These are phyloP conservation scores for Corymbia maculata DNA, from an alignment of 345 rosid species.

Conservation along the genomic window DNA sequence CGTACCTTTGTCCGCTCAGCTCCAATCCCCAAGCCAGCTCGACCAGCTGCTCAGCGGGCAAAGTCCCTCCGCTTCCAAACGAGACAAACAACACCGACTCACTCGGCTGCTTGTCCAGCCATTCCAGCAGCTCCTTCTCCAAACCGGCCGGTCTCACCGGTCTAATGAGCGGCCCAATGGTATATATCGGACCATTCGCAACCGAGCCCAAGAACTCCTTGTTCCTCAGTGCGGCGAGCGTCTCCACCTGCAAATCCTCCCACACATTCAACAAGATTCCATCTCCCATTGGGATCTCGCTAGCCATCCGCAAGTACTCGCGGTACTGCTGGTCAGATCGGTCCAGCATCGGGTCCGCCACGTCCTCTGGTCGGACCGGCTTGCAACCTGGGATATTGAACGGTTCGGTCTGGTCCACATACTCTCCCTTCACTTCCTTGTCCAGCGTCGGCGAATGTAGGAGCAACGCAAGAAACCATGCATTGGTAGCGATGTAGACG, in stretches of 20 bases:
- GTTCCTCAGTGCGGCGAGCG: slow-evolving; percentile 26
- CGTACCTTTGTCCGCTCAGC: slow-evolving; percentile 24
- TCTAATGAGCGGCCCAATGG: slow-evolving; percentile 39
- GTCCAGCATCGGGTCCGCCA: slow-evolving; percentile 21
- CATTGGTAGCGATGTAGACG: slow-evolving; percentile 19
- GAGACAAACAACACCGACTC: slow-evolving; percentile 54
- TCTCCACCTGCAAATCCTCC: slow-evolving; percentile 38
- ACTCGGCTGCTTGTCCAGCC: slow-evolving; percentile 40
- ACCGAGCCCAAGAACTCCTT: slow-evolving; percentile 1
- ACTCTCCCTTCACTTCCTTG: slow-evolving; percentile 25
- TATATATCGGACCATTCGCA: slow-evolving; percentile 22
- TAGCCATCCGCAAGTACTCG: slow-evolving; percentile 3
- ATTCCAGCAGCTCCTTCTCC: slow-evolving; percentile 1
- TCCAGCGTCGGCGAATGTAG: slow-evolving; percentile 22
- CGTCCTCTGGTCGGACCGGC: slow-evolving; percentile 31
- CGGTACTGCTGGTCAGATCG: slow-evolving; percentile 10
- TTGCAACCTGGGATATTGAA: slow-evolving; percentile 47
- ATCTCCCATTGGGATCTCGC: slow-evolving; percentile 17
- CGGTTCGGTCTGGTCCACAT: slow-evolving; percentile 17
- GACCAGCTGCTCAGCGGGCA: slow-evolving; percentile 29
- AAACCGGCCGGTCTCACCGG: neutral
- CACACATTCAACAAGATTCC: slow-evolving; percentile 56
- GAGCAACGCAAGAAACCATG: slow-evolving; percentile 42
- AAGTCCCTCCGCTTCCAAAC: slow-evolving; percentile 66
- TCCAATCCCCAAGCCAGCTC: slow-evolving; percentile 69